phyloP scores from a whole-genome alignment of 805 yeast species.

The Saccharomyces kudriavzevii region DNA sequence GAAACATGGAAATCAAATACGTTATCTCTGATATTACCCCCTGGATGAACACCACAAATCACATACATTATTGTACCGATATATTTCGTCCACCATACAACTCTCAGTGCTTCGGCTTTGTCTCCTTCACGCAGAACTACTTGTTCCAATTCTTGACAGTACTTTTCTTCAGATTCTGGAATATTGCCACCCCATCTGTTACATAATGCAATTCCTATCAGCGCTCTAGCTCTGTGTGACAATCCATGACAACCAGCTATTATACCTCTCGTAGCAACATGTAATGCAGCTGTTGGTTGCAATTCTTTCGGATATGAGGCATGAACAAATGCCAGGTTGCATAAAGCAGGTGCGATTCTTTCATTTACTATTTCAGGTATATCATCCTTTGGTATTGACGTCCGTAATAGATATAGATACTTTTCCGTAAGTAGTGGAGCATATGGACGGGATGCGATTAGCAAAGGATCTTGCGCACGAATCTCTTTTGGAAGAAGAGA shows the following conservation, averaged over 20 bases:
- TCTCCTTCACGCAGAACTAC: constrained; percentile 41
- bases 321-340: constrained; percentile 69
- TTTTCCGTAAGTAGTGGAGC: constrained; percentile 57
- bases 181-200: constrained; percentile 79
- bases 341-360: constrained; percentile 61
- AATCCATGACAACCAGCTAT: constrained; percentile 71
- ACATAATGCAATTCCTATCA: constrained; percentile 65
- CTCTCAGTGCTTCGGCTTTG: constrained; percentile 36
- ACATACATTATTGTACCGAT: constrained; percentile 69
- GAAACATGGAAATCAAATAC: constrained; percentile 39
- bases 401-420: constrained; percentile 44
- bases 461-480: constrained; percentile 58
- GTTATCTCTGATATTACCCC: constrained; percentile 64
- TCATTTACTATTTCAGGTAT: constrained; percentile 51
- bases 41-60: constrained; percentile 74
- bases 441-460: constrained; percentile 62
- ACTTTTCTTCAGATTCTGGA: constrained; percentile 45
- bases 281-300: constrained; percentile 66
- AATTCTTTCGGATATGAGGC: constrained; percentile 69
- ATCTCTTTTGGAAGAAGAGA: constrained; percentile 51
- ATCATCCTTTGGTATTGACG: constrained; percentile 48
- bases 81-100: constrained; percentile 67
- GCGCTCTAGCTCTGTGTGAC: constrained; percentile 61
- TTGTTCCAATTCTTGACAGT: constrained; percentile 40
- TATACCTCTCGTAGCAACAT: constrained; percentile 65